Evolutionary conservation across 2,329 filamentous ascomycete genomes (phyloP).

Genomic region (Trichoderma polysporum): DNA sequence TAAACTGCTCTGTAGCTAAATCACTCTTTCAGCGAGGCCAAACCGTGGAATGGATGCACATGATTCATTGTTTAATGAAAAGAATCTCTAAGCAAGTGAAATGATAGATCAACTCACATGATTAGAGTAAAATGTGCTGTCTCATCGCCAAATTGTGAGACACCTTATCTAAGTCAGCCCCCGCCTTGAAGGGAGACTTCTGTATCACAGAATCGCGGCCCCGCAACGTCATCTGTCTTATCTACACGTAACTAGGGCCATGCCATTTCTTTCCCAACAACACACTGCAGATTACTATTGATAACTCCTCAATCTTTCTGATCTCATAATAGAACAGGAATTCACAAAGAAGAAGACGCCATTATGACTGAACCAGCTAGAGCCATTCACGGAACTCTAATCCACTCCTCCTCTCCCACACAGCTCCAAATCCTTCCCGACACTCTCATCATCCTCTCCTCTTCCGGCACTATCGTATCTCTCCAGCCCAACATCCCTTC

Average conservation of each 20-base stretch:
- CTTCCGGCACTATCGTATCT: conserved; percentile 28
- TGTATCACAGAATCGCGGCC: not conserved
- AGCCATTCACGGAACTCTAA: conserved; percentile 40
- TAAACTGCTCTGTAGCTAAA: too few relatives aligned
- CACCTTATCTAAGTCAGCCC: not conserved
- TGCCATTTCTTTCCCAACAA: not conserved
- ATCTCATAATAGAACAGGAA: not conserved
- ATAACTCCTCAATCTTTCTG: not conserved
- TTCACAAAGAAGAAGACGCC: not conserved
- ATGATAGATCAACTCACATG: not conserved
- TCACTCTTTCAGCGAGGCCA: too few relatives aligned
- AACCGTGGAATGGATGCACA: too few relatives aligned
- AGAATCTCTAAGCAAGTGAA: not conserved
- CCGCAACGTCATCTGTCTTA: conserved; percentile 4
- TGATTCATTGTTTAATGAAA: not conserved
- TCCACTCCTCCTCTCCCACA: conserved; percentile 39
- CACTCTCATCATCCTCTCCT: conserved; percentile 35
- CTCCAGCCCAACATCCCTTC: conserved; percentile 25
- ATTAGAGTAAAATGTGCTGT: not conserved
- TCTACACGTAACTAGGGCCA: not conserved
- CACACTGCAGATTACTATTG: not conserved
- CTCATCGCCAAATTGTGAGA: not conserved
- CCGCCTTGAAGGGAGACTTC: not conserved
- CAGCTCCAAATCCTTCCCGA: conserved; percentile 41
- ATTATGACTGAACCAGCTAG: not conserved